Base-by-base conservation (phyloP, 2,329 filamentous ascomycete species). In the Ceratocystis papillata region DNA sequence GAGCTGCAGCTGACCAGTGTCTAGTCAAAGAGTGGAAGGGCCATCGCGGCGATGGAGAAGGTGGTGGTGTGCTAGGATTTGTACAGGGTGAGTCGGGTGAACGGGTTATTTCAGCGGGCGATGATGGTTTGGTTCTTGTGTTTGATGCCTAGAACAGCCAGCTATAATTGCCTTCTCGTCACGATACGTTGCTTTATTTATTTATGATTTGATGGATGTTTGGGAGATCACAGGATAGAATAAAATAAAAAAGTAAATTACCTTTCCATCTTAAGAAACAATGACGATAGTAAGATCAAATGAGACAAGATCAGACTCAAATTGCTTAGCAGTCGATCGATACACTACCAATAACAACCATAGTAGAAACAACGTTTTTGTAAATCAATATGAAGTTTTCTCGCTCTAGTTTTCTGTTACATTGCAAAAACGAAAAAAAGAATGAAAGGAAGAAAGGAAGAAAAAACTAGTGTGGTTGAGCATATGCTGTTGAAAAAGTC, bases 21-120 rank as follows among this genome's bases (percentile, higher is more conserved):
- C 77, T 96, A 64, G 77, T 90, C 28, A 87, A 86, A 69, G 92
- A 96, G 76, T 97, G 92, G 92, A 90, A 82, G 75, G 94, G 94
- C 0, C 94, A 99, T 74, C 75, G 89, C 71, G 86, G 92, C 37
- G 85, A 89, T 73, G 88, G 90, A 12, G 90, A 94, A 77, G 87
- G 90, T 25, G 93, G 92, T 44, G 93, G 93, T 64, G 87, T 97
- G 7, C 77, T 97, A 70, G 92, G 88, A 0, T 99, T 97, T 73
- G 92, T 96, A 64, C 91, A 96, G 76, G 86, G 86, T 5, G 81
- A 86, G 73, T 83, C 80, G 2, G 90, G 90, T 0, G 83, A 86
- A 75, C 81, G 86, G 70, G 79, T 97, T 62, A 82, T 96, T 3
- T 97, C 94, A 5, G 94, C 91, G 1, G 94, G 94, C 28, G 94